These are phyloP conservation scores for Ammopiptanthus mongolicus DNA, from an alignment of 306 rosid genomes.

Conservation along the genomic window DNA sequence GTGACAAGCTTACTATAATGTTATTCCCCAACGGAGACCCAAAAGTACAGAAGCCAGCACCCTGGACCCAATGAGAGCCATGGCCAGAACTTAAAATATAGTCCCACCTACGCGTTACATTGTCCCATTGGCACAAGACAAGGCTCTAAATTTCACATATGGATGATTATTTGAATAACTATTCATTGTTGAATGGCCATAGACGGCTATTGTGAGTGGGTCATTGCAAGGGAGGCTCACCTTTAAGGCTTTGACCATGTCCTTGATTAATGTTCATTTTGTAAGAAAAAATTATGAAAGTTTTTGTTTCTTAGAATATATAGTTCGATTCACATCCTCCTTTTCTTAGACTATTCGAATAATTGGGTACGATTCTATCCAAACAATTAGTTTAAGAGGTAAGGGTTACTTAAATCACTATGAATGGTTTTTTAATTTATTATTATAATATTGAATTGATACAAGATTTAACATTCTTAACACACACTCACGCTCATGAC, in stretches of 20 bases:
- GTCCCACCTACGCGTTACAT: background rate
- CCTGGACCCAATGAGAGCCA: background rate
- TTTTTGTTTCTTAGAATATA: background rate
- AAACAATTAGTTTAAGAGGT: too few relatives aligned
- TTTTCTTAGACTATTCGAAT: too few relatives aligned
- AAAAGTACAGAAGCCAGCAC: background rate
- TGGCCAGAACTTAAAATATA: background rate
- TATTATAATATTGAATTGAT: too few relatives aligned
- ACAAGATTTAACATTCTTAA: too few relatives aligned
- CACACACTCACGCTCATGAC: too few relatives aligned
- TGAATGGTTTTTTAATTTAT: too few relatives aligned
- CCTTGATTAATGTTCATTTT: background rate
- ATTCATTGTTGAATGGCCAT: conserved; percentile 21
- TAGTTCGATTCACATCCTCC: too few relatives aligned
- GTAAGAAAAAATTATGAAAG: too few relatives aligned
- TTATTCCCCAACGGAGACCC: background rate
- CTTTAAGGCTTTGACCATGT: background rate
- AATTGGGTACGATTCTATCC: too few relatives aligned
- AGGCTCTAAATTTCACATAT: conserved; percentile 30
- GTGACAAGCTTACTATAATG: background rate
- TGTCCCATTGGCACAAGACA: conserved; percentile 33
- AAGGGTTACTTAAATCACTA: too few relatives aligned
- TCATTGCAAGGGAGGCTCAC: background rate
- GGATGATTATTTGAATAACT: background rate
- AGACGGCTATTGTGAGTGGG: conserved; percentile 19